Evolutionary conservation across 306 rosid genomes (phyloP).

Genomic region (Cucurbita ficifolia): DNA sequence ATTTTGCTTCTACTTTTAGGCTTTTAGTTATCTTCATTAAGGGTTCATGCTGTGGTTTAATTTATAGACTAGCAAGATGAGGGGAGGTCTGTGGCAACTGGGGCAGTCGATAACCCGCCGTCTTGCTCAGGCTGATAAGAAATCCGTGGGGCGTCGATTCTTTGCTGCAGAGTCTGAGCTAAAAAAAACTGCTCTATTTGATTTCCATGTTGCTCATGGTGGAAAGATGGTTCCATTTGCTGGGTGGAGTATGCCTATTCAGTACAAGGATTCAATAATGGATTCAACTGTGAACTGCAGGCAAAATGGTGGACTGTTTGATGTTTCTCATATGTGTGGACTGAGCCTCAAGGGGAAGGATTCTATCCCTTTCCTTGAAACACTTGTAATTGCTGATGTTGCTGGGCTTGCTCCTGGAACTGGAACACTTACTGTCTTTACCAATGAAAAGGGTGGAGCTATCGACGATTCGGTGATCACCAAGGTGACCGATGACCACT

Average conservation of each 20-base stretch:
- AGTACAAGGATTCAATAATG: conserved; percentile 88
- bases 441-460: conserved; percentile 89
- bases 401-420: conserved; percentile 63
- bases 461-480: conserved; percentile 89
- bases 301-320: conserved; percentile 68
- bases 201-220: conserved; percentile 72
- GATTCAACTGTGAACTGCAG: conserved; percentile 85
- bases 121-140: conserved; percentile 62
- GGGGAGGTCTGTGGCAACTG: conserved; percentile 64
- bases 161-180: conserved; percentile 64
- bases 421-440: conserved; percentile 75
- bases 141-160: conserved; percentile 54
- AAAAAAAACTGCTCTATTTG: conserved; percentile 67
- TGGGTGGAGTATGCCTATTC: conserved; percentile 97
- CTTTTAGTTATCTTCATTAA: too few species aligned
- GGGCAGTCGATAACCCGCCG: conserved; percentile 82
- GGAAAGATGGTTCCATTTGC: conserved; percentile 99
- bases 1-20: not conserved
- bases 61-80: conserved; percentile 31
- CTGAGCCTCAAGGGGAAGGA: conserved; percentile 90
- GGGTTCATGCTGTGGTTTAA: not conserved
- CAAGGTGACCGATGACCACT: conserved; percentile 63
- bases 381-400: conserved; percentile 84
- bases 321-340: conserved; percentile 89
- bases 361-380: conserved; percentile 52